These are phyloP conservation scores for Croton setiger DNA, from an alignment of 441 rosid species.

Conservation along the genomic window DNA sequence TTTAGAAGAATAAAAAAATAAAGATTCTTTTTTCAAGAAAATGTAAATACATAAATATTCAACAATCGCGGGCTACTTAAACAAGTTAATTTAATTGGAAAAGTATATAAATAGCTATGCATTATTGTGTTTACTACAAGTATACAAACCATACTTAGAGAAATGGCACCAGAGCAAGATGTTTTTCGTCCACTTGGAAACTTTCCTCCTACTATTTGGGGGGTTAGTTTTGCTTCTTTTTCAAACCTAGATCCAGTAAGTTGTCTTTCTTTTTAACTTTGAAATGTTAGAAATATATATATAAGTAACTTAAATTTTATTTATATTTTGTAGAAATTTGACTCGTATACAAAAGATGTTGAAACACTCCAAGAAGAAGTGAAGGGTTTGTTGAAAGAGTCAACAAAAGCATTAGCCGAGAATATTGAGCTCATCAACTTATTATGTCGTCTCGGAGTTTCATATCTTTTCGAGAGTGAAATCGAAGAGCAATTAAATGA, in stretches of 20 bases:
- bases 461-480: neutral
- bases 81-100: no score
- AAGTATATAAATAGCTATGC: no score
- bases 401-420: neutral
- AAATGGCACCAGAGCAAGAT: neutral
- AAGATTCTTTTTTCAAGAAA: no score
- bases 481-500: neutral
- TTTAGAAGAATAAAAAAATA: no score
- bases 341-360: neutral
- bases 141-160: no score
- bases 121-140: no score
- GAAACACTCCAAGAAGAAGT: neutral
- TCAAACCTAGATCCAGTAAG: neutral
- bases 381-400: neutral
- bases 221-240: neutral
- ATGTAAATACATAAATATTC: no score
- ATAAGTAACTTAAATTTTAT: neutral
- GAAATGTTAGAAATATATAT: no score
- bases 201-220: conserved; percentile 7
- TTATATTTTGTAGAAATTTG: neutral
- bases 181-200: conserved; percentile 6
- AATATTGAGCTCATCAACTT: neutral
- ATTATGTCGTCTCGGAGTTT: neutral
- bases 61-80: no score
- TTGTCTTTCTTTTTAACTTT: neutral